These are phyloP conservation scores for Leptographium procerum DNA, from an alignment of 2,329 filamentous ascomycete genomes.

Conservation along the genomic window DNA sequence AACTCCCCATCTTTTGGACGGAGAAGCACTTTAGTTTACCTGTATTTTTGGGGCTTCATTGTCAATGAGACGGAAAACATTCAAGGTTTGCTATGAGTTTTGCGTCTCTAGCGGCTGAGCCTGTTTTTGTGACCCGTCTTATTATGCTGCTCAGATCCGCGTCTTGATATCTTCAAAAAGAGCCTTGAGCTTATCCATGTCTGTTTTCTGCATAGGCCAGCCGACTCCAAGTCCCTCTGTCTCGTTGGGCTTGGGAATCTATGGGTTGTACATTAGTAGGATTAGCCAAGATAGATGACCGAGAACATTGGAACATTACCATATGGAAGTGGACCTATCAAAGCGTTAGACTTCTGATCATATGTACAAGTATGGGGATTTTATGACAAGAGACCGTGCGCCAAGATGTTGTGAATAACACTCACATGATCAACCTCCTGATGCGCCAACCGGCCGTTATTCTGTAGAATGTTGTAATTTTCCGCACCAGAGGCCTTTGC, in stretches of 20 bases:
- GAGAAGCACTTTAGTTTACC: background rate
- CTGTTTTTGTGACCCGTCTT: background rate
- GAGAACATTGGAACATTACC: constrained; percentile 34
- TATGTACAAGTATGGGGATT: no score
- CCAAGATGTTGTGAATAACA: constrained; percentile 11
- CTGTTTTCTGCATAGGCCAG: constrained; percentile 65
- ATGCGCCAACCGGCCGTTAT: constrained; percentile 86
- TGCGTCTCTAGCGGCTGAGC: background rate
- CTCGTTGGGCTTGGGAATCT: constrained; percentile 91
- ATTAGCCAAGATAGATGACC: background rate
- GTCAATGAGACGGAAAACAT: background rate
- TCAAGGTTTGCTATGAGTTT: background rate
- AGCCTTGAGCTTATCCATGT: constrained; percentile 76
- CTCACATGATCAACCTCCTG: constrained; percentile 85
- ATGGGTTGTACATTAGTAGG: background rate
- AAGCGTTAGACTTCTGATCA: background rate
- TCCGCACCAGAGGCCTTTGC: constrained; percentile 61
- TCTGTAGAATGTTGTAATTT: constrained; percentile 92
- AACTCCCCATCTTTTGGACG: background rate
- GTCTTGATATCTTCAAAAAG: constrained; percentile 75
- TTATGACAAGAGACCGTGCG: no score
- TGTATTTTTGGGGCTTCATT: background rate
- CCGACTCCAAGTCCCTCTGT: constrained; percentile 58
- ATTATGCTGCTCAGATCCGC: constrained; percentile 53
- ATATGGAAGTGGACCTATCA: constrained; percentile 82